Conservation (phyloP, 805 yeast species). For the Cyberlindnera sargentensis region DNA sequence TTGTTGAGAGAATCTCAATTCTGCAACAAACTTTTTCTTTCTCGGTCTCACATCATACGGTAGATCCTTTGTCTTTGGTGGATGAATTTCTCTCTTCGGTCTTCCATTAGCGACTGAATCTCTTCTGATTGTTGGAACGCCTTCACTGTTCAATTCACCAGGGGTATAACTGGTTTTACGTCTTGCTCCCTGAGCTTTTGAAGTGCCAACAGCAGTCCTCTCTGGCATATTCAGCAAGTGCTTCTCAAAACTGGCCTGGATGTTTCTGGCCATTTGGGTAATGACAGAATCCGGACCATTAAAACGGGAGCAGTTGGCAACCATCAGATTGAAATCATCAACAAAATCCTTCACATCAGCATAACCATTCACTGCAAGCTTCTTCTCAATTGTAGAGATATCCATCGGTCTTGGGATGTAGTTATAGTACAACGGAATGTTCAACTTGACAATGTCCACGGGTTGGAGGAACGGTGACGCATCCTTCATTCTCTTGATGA, state of each 20-base stretch:
- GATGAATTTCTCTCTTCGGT: conserved; percentile 94
- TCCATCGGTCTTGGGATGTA: conserved; percentile 89
- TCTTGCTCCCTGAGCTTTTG: conserved; percentile 13
- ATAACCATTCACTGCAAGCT: conserved; percentile 64
- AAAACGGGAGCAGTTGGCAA: conserved; percentile 71
- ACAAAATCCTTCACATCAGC: conserved; percentile 59
- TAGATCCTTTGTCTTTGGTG: conserved; percentile 90
- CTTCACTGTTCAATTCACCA: conserved; percentile 32
- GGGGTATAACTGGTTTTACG: conserved; percentile 22
- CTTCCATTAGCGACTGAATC: conserved; percentile 69
- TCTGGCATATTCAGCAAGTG: conserved; percentile 91
- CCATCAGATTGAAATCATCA: conserved; percentile 80
- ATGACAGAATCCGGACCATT: conserved; percentile 82
- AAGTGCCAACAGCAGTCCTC: conserved; percentile 31
- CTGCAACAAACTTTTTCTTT: conserved; percentile 85
- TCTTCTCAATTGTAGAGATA: conserved; percentile 80
- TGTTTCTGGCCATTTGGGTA: conserved; percentile 84
- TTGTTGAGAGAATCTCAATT: conserved; percentile 77
- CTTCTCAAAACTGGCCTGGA: conserved; percentile 88
- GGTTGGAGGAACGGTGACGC: conserved; percentile 87
- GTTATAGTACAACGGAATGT: conserved; percentile 87
- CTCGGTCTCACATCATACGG: conserved; percentile 89
- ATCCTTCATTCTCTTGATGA: conserved; percentile 85
- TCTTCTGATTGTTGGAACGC: conserved; percentile 61
- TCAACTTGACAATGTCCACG: conserved; percentile 81